Conservation (phyloP, 2,329 filamentous ascomycete species). For the Monosporascus cannonballus region DNA sequence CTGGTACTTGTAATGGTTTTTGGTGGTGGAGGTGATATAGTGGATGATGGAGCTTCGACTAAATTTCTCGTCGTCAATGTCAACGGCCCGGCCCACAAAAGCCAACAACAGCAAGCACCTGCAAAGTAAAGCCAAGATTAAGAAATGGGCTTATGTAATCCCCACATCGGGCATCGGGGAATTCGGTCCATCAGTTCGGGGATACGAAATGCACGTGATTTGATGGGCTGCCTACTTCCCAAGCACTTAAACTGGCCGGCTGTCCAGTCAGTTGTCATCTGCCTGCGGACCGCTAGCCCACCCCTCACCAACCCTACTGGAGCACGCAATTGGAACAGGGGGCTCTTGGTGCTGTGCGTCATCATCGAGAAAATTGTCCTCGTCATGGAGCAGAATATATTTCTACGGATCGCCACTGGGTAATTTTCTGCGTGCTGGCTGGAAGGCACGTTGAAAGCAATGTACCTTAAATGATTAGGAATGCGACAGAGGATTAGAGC, state of each 20-base stretch:
- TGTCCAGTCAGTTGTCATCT: neutral
- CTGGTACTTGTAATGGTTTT: constrained; percentile 4
- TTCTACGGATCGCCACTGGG: too few relatives aligned
- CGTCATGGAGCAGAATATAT: too few relatives aligned
- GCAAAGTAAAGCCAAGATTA: neutral
- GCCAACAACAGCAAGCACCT: neutral
- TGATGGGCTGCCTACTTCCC: neutral
- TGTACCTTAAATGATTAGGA: too few relatives aligned
- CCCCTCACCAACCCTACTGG: too few relatives aligned
- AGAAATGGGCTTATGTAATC: neutral
- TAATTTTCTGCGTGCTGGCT: too few relatives aligned
- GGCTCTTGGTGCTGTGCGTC: too few relatives aligned
- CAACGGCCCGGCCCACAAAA: constrained; percentile 3
- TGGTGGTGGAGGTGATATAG: constrained; percentile 5
- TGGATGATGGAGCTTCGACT: constrained; percentile 15
- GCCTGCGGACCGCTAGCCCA: too few relatives aligned
- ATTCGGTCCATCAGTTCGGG: neutral
- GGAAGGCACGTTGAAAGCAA: too few relatives aligned
- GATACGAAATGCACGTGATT: neutral
- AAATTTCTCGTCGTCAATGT: constrained; percentile 30
- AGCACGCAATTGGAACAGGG: too few relatives aligned
- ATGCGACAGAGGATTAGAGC: too few relatives aligned
- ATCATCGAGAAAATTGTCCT: too few relatives aligned
- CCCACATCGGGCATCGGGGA: neutral
- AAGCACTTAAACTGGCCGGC: neutral